A percentile compares a stretch with the other conserved stretches of the same genome.
phyloP scores from a whole-genome alignment of 2,329 filamentous ascomycete genomes.

The Neonectria coccinea region DNA sequence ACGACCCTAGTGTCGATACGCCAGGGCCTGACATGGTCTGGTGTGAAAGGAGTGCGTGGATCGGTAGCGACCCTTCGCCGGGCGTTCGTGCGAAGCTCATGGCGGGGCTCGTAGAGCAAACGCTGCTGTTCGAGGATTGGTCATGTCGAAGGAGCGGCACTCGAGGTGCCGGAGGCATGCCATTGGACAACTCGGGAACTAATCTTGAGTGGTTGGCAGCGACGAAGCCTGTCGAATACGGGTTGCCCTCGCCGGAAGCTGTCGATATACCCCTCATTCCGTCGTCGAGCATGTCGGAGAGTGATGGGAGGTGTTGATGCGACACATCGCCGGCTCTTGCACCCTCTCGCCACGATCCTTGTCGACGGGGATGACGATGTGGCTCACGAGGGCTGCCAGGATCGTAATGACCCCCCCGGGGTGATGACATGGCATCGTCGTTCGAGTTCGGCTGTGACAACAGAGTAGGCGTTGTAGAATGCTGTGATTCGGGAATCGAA shows the following conservation, averaged over 20 bases:
- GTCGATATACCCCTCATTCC: constrained; percentile 39
- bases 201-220: constrained; percentile 48
- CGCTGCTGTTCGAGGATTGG: constrained; percentile 58
- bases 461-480: constrained; percentile 54
- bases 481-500: constrained; percentile 60
- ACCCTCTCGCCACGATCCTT: constrained; percentile 46
- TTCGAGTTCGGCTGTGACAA: constrained; percentile 52
- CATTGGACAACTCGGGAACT: constrained; percentile 41
- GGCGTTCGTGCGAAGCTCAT: constrained; percentile 54
- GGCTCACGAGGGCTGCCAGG: constrained; percentile 43
- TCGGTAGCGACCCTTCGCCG: constrained; percentile 64
- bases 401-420: constrained; percentile 54
- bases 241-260: constrained; percentile 37
- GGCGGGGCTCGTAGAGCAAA: constrained; percentile 56
- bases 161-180: constrained; percentile 43
- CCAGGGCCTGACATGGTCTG: constrained; percentile 47
- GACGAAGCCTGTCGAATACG: constrained; percentile 46
- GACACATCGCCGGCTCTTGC: constrained; percentile 35
- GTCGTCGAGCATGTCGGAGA: constrained; percentile 62
- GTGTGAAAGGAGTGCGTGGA: constrained; percentile 64
- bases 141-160: constrained; percentile 59
- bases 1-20: constrained; percentile 26
- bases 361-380: constrained; percentile 43
- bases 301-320: constrained; percentile 57
- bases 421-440: constrained; percentile 60